Conservation (phyloP, 768 basidiomycete genomes). For the Cytidiella melzeri region DNA sequence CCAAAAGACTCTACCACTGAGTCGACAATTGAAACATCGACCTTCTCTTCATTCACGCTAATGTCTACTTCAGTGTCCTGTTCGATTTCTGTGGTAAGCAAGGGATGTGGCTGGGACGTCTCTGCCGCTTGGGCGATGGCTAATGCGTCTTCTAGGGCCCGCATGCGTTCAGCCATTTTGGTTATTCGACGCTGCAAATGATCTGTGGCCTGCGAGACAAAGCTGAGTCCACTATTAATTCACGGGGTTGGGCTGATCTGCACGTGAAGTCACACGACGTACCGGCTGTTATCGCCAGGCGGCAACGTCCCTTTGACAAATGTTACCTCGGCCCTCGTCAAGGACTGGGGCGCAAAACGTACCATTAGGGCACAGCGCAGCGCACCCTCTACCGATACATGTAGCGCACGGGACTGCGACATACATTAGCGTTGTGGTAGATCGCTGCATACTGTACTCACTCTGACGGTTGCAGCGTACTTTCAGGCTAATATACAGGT, state of each 20-base stretch:
- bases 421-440: neutral
- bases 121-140: slow-evolving; percentile 38
- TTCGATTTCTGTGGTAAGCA: slow-evolving; percentile 28
- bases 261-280: neutral
- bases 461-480: slow-evolving; percentile 22
- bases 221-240: slow-evolving; percentile 27
- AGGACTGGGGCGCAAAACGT: slow-evolving; percentile 3
- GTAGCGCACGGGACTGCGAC: slow-evolving; percentile 30
- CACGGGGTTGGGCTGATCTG: neutral
- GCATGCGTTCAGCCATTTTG: slow-evolving; percentile 45
- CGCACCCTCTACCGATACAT: slow-evolving; percentile 47
- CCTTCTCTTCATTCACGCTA: neutral
- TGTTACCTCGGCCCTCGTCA: neutral
- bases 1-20: slow-evolving; percentile 33
- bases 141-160: slow-evolving; percentile 48
- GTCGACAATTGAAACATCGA: neutral
- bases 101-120: slow-evolving; percentile 36
- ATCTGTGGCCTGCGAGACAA: slow-evolving; percentile 47
- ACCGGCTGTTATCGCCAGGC: slow-evolving; percentile 50
- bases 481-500: slow-evolving; percentile 19
- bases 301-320: slow-evolving; percentile 40
- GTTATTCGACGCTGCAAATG: slow-evolving; percentile 43
- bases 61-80: slow-evolving; percentile 3
- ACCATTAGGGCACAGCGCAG: slow-evolving; percentile 48
- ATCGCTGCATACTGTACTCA: slow-evolving; percentile 10